These are phyloP conservation scores for Fusarium phyllophilum DNA, from an alignment of 2,329 filamentous ascomycete genomes.

Conservation along the genomic window DNA sequence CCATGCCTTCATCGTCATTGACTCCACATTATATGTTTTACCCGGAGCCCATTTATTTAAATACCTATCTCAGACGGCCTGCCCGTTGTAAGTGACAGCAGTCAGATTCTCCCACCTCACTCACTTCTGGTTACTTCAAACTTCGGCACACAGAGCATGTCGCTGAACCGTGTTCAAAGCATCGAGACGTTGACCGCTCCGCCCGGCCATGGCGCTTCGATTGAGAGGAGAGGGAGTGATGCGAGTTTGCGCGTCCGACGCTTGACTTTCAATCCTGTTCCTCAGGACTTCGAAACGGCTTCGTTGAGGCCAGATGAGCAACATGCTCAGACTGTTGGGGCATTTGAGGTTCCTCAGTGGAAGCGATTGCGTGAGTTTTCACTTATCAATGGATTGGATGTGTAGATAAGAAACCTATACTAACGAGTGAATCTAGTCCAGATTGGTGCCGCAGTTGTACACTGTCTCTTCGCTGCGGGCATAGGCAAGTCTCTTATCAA, in stretches of 20 bases:
- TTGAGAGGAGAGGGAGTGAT: constrained; percentile 54
- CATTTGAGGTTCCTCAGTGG: constrained; percentile 65
- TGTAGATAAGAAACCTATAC: neutral
- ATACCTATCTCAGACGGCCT: neutral
- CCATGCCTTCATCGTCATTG: constrained; percentile 32
- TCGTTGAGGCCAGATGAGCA: constrained; percentile 51
- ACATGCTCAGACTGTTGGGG: constrained; percentile 57
- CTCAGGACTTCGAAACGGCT: constrained; percentile 61
- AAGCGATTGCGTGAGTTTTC: constrained; percentile 60
- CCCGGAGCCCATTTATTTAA: constrained; percentile 7
- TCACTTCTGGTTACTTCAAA: neutral
- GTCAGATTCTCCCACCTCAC: neutral
- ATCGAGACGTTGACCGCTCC: constrained; percentile 59
- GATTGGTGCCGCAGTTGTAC: constrained; percentile 44
- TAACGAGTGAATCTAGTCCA: constrained; percentile 40
- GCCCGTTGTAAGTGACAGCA: neutral
- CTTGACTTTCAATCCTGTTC: constrained; percentile 65
- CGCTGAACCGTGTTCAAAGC: constrained; percentile 62
- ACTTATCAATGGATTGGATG: neutral
- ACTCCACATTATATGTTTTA: constrained; percentile 10
- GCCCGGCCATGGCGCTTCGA: constrained; percentile 39
- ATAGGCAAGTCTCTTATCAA: constrained; percentile 49
- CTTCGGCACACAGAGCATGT: constrained; percentile 52
- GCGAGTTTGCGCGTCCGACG: constrained; percentile 60
- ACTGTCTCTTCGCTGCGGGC: constrained; percentile 79